Base-by-base conservation (phyloP, 2,329 filamentous ascomycete species). In the Alternaria arborescens region DNA sequence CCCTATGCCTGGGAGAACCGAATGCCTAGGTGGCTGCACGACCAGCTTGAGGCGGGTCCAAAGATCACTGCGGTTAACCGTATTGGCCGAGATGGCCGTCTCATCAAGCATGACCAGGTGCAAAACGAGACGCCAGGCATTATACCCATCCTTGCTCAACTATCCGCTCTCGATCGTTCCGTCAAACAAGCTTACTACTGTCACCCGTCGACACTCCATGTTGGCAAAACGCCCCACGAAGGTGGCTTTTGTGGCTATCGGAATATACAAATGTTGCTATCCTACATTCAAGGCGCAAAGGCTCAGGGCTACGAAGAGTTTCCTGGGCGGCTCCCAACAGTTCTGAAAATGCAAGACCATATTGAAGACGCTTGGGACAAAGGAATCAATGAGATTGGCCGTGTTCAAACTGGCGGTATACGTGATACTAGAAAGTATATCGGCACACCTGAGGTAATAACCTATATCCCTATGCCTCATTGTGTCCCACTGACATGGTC, bases 181-280 rank as follows among this genome's bases (percentile, higher is more conserved):
- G 91, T 92, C 1, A 82, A 86, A 54, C 87, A 87, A 65, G 91
- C 92, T 6, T 97, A 93, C 71, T 82, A 97, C 34, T 97, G 94
- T 76, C 88, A 93, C 71, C 86, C 90, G 1, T 83, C 84, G 48
- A 90, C 93, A 0, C 84, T 88, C 50, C 94, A 97, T 72, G 85
- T 98, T 26, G 92, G 91, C 52, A 97, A 97, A 72, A 83, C 75
- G 0, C 74, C 96, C 53, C 86, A 85, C n/a, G 94, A 97, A 80
- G 93, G 93, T 22, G 91, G 93, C 6, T 98, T 98, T 76, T 98
- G 94, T 75, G 94, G 94, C 4, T 98, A 97, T 76, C 87, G 94
- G 41, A 98, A 97, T 73, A 96, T 97, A 32, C 95, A 98, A 76
- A 96, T 96, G 89, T 79, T 97, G 68, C 82, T 90, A 14, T 94